Conservation (phyloP, 2,329 filamentous ascomycete species). For the Colletotrichum salicis region DNA sequence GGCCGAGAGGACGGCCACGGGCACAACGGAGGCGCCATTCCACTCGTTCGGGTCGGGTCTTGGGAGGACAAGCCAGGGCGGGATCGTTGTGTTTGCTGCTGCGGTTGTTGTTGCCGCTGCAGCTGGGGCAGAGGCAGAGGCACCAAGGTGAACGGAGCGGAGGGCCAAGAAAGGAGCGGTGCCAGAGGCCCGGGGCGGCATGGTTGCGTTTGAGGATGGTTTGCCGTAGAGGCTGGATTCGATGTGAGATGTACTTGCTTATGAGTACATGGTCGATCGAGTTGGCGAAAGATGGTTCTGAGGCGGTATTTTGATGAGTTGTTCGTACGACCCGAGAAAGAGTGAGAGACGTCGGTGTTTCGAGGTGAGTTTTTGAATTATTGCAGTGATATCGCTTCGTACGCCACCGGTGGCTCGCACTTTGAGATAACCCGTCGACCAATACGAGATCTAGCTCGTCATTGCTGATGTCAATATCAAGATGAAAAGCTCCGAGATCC, state of each 20-base stretch:
- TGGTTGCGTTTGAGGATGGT: not conserved
- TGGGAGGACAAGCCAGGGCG: constrained; percentile 4
- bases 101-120: not conserved
- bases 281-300: not conserved
- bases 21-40: constrained; percentile 33
- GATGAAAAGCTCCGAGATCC: not conserved
- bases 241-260: not conserved
- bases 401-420: constrained; percentile 15
- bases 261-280: constrained; percentile 13
- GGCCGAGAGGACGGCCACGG: constrained; percentile 35
- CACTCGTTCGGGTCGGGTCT: constrained; percentile 29
- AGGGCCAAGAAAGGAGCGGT: not conserved
- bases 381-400: not conserved
- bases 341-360: not conserved
- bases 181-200: constrained; percentile 17
- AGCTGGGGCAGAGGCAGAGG: not conserved
- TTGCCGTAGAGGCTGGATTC: not conserved
- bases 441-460: constrained; percentile 10
- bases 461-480: not conserved
- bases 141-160: constrained; percentile 1
- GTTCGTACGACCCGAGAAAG: no score
- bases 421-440: not conserved
- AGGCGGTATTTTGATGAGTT: not conserved
- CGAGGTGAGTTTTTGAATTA: not conserved
- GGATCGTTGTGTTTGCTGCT: constrained; percentile 2